Evolutionary conservation across 352 stramenopile species (phyloP).

Genomic region (Pythium utonaiense): DNA sequence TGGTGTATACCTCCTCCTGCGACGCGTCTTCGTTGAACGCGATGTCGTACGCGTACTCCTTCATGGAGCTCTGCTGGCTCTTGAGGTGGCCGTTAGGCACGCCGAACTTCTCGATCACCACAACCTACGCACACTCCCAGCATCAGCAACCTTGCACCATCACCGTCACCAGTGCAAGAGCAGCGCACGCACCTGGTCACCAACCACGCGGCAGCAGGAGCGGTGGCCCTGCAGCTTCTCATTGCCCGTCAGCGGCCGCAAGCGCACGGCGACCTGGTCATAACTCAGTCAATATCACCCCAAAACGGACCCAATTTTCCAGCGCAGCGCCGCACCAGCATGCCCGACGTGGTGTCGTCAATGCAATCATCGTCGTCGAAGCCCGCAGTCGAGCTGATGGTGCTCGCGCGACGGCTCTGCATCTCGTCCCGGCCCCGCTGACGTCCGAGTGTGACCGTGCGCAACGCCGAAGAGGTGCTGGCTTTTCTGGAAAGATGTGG

Average conservation of each 20-base stretch:
- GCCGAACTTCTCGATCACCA: slow-evolving; percentile 60
- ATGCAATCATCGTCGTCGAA: slow-evolving; percentile 28
- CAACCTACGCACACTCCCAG: slow-evolving; percentile 27
- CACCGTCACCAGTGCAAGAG: too few species aligned
- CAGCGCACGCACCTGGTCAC: slow-evolving; percentile 36
- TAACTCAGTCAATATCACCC: not conserved
- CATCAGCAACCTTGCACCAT: not conserved
- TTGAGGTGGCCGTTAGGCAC: slow-evolving; percentile 42
- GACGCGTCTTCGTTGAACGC: slow-evolving; percentile 41
- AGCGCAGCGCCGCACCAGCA: slow-evolving; percentile 26
- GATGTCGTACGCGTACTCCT: slow-evolving; percentile 64
- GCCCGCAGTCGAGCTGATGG: slow-evolving; percentile 9
- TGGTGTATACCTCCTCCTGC: slow-evolving; percentile 55
- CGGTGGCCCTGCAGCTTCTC: slow-evolving; percentile 47
- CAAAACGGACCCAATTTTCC: not conserved
- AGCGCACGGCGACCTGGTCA: slow-evolving; percentile 44
- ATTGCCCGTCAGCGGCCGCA: slow-evolving; percentile 40
- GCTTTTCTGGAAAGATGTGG: slow-evolving; percentile 22
- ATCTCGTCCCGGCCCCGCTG: not conserved
- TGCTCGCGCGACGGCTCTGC: slow-evolving; percentile 1
- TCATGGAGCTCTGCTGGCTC: slow-evolving; percentile 48
- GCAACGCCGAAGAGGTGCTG: slow-evolving; percentile 4
- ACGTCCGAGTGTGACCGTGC: not conserved
- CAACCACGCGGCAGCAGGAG: slow-evolving; percentile 49
- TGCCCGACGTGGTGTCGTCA: slow-evolving; percentile 39